Evolutionary conservation across 1,284 basidiomycete genomes (phyloP), one percentile per base, ranked within the genome.

Genomic region (Ustilago vetiveriae): DNA sequence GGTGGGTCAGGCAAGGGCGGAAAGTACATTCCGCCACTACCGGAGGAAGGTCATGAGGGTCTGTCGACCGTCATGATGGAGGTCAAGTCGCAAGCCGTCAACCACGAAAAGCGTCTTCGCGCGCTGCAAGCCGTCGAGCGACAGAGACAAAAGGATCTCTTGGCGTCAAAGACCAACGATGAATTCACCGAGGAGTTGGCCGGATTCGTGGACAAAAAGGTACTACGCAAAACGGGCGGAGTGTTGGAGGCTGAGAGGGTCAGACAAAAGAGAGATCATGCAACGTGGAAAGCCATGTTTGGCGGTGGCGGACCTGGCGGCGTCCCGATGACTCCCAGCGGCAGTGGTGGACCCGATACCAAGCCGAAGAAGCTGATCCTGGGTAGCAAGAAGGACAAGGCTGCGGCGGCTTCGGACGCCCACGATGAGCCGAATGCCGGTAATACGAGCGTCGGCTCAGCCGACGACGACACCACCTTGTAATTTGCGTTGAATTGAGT

Each of bases 51-150:
- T 10, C 80, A 82, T 48, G 70, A 76, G 41, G 80, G 79, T 1
- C 60, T 82, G 23, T 65, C 58, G 30, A 80, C 80, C 21, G 80
- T 82, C 19, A 81, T 82, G 80, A 63, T 81, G 52, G 80, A 82
- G 40, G 80, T 82, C 40, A 74, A 77, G 21, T 67, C 70, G 27
- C 79, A 81, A 49, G 56, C 72, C 3, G 75, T 81, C 16, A 79
- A 82, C 54, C 80, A 81, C 42, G 80, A 79, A 37, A 78, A 76
- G 44, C 74, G 80, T 1, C 52, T 82, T n/a, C 68, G 76, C 16
- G 80, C 80, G 21, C 43, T 82, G 39, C 74, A 79, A 54, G 74
- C 77, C 0, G 80, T 76, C 1, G 80, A 82, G 46, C 49, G 67
- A n/a, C 66, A 73, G 46, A 66, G 80, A 11, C 70, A 74, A 30